Base-by-base conservation (phyloP, 768 basidiomycete genomes). In the Pleurotus giganteus region DNA sequence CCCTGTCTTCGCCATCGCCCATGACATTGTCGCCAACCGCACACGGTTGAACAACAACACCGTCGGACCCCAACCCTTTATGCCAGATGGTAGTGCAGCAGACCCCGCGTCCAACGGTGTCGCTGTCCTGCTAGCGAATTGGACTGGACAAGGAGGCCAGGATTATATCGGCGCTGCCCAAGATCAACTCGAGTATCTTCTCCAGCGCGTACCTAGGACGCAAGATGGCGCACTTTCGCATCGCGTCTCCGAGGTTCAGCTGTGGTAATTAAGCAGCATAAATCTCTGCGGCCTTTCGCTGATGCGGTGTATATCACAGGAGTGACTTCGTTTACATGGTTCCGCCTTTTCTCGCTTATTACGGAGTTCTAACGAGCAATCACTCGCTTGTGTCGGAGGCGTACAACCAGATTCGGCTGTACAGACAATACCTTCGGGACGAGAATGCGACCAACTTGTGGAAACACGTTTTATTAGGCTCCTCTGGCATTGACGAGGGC, bases 341-440 rank as follows among this genome's bases (percentile, higher is more conserved):
- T 0, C 91, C 91, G 1, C 89, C 91, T 0, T 95, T 93, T 66
- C 69, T 94, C 8, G 90, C 92, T 0, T 93, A 91, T 68, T 92
- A 91, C 65, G 94, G 89, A 34, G 81, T 82, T 39, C 55, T 70
- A 5, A 82, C 82, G 0, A 59, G 66, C 21, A 88, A 94, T 65
- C 63, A 74, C 27, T 78, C 81, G 0, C 69, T 91, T 15, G 58
- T 94, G 15, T 64, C 64, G 2, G 82, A 85, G 54, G 84, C 89
- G 2, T 87, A 88, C 70, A 79, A 75, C 12, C 92, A 94, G 62
- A 83, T 88, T 57, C 76, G 71, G 41, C 69, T 93, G 0, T 95
- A 95, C 64, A 77, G 91, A 11, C 71, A 75, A 3, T 79, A 88
- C 57, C 73, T 94, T 2, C 75, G 71, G 0, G 84, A 91, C 64